phyloP scores from a whole-genome alignment of 495 filamentous ascomycete genomes.

The Bombardia bombarda region DNA sequence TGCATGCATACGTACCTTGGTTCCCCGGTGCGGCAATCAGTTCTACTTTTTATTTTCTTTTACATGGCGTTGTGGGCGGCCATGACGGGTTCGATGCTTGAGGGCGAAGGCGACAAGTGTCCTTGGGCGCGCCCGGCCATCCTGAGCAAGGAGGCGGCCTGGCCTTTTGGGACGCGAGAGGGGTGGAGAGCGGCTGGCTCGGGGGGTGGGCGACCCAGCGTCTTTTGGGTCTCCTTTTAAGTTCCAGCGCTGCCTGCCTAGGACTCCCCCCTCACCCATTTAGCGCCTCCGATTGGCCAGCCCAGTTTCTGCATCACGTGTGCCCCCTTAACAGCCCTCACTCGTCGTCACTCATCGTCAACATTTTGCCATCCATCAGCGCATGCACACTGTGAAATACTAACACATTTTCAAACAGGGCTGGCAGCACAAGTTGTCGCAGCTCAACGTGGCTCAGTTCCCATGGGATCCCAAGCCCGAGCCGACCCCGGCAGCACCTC shows the following conservation, averaged over 20 bases:
- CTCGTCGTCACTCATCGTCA: too few species aligned
- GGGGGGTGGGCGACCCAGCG: constrained; percentile 41
- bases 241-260: constrained; percentile 11
- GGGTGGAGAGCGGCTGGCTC: constrained; percentile 35
- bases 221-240: constrained; percentile 51
- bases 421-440: constrained; percentile 87
- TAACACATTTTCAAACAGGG: constrained; percentile 45
- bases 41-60: not conserved
- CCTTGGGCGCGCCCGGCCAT: constrained; percentile 8
- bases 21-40: too few species aligned
- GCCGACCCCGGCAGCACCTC: constrained; percentile 30
- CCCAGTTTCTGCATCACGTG: constrained; percentile 19
- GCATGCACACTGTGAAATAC: too few species aligned
- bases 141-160: too few species aligned
- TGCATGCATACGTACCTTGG: too few species aligned
- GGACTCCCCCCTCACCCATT: constrained; percentile 10
- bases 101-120: constrained; percentile 13
- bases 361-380: too few species aligned
- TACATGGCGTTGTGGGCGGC: not conserved
- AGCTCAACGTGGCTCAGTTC: constrained; percentile 73
- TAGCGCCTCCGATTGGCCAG: constrained; percentile 19
- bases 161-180: constrained; percentile 14
- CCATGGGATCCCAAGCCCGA: constrained; percentile 85
- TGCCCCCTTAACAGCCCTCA: constrained; percentile 2
- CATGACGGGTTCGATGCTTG: not conserved